Evolutionary conservation across 2,329 filamentous ascomycete genomes (phyloP).

Genomic region (Cercospora canescens): DNA sequence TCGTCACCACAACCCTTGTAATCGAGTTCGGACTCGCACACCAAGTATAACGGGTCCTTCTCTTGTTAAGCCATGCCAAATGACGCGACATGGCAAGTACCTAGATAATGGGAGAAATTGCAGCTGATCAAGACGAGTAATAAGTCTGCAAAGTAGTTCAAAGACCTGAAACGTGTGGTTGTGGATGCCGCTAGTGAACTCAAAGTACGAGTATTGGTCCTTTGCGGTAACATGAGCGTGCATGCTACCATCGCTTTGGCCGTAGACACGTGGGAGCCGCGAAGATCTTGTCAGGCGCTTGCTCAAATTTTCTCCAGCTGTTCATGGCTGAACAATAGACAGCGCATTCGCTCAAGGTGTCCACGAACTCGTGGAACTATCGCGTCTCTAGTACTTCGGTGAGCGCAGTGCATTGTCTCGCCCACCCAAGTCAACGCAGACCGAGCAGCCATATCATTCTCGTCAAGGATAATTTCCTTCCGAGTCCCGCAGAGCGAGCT

Average conservation of each 20-base stretch:
- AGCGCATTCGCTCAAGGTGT: neutral
- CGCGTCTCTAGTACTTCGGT: neutral
- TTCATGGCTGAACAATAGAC: neutral
- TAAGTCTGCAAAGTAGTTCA: neutral
- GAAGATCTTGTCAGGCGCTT: neutral
- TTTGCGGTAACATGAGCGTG: neutral
- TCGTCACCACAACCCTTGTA: neutral
- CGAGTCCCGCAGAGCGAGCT: neutral
- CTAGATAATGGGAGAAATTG: too few relatives aligned
- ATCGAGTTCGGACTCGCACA: neutral
- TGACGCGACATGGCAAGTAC: too few relatives aligned
- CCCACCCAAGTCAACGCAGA: neutral
- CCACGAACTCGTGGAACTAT: neutral
- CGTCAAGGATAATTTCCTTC: neutral
- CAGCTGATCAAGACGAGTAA: too few relatives aligned
- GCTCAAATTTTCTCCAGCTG: neutral
- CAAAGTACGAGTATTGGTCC: neutral
- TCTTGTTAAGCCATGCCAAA: too few relatives aligned
- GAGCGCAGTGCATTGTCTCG: neutral
- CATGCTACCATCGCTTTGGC: neutral
- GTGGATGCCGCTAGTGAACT: neutral
- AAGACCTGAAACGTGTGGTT: neutral
- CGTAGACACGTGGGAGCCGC: neutral
- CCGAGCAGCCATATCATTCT: neutral
- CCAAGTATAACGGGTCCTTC: too few relatives aligned